A percentile compares a stretch with the other conserved stretches of the same genome.
phyloP scores from a whole-genome alignment of 164 flowering plant species.

The Kalanchoe fedtschenkoi region DNA sequence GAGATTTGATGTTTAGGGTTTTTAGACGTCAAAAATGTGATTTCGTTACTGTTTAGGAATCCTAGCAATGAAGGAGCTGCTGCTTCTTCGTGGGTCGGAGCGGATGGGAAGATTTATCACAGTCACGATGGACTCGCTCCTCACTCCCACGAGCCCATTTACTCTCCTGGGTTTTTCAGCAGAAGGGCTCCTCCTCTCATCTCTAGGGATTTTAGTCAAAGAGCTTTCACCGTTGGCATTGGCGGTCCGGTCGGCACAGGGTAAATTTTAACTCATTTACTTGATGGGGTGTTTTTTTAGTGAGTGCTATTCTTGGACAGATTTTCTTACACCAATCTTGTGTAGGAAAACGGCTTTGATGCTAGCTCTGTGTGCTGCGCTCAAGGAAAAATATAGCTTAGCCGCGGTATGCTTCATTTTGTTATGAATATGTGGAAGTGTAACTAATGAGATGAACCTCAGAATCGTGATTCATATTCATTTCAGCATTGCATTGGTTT shows the following conservation, averaged over 20 bases:
- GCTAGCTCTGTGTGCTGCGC: conserved; percentile 63
- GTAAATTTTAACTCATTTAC: conserved; percentile 20
- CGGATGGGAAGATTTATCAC: conserved; percentile 79
- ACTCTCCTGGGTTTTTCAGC: conserved; percentile 87
- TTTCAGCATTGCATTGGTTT: too few relatives aligned
- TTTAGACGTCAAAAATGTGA: conserved; percentile 1
- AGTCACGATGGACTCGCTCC: conserved; percentile 97
- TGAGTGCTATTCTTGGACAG: too few relatives aligned
- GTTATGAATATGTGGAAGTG: too few relatives aligned
- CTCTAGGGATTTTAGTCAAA: conserved; percentile 59
- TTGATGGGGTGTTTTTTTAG: neutral
- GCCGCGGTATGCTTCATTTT: conserved; percentile 66
- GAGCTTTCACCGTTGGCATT: conserved; percentile 93
- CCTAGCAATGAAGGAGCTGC: conserved; percentile 13
- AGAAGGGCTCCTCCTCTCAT: conserved; percentile 68
- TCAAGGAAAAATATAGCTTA: conserved; percentile 91
- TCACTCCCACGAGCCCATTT: conserved; percentile 89
- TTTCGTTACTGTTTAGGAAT: conserved; percentile 7
- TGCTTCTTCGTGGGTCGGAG: conserved; percentile 49
- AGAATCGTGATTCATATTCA: too few relatives aligned
- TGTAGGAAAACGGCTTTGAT: conserved; percentile 94
- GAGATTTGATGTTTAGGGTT: neutral
- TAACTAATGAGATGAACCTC: too few relatives aligned
- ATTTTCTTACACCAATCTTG: neutral
- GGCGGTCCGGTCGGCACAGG: conserved; percentile 99